Base-by-base conservation (phyloP, 2,329 filamentous ascomycete genomes). In the Ophiostoma sp. region DNA sequence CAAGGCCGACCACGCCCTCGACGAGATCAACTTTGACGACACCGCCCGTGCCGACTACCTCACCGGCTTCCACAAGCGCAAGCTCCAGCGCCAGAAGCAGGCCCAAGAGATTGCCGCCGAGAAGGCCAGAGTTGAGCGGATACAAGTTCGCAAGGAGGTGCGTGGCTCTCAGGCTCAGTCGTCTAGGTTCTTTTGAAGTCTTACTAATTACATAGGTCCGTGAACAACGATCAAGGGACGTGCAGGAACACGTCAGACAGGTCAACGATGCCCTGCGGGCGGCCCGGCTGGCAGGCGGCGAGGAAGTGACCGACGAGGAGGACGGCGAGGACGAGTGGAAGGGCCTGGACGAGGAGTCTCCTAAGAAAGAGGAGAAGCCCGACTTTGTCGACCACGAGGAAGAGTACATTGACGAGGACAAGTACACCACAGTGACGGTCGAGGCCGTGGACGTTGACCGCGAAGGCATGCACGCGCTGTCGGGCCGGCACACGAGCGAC, bases 1-100 rank as follows among this genome's bases (percentile, higher is more conserved):
- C 74, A 92, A 90, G 78, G 79, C 79, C 72, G 77, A 84, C 17
- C 82, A 83, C 65, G 80, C 83, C 54, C 83, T 92, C 72, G 92
- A 94, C 77, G 92, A 96, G 78, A 90, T 99, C 79, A 87, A 83
- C 68, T 99, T 98, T 81, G 93, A 99, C 81, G 81, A 85, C 72
- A 84, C 85, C 72, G 91, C 91, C 65, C 89, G 95, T 74, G 83
- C 90, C 74, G 93, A 98, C 77, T 99, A 92, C 78, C 84, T 99
- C 71, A 97, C 93, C 0, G 95, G 95, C 2, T 99, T 99, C 81
- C 94, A 94, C 83, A 99, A 98, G 84, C 90, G 95, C 79, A 98
- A 97, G 80, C 82, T 91, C 69, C 90, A 93, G 78, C 87, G 95
- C 52, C 88, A 89, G 74, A 96, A 96, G 81, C 84, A 89, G 79